Evolutionary conservation across 129 eudicot genomes (phyloP).

Genomic region (Scalesia atractyloides): DNA sequence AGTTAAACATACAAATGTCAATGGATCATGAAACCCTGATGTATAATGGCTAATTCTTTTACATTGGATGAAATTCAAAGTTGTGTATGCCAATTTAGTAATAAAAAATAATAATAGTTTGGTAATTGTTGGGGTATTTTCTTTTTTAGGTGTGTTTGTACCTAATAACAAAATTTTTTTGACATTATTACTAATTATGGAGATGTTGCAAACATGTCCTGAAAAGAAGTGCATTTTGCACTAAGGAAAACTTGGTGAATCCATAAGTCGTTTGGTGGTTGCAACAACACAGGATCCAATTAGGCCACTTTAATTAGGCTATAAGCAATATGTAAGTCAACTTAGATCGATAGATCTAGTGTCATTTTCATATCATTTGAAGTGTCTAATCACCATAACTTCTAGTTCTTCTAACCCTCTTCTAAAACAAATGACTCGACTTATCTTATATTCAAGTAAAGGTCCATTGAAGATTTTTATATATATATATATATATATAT

Average conservation of each 20-base stretch:
- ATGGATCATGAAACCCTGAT: not conserved
- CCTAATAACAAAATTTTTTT: slow-evolving; percentile 31
- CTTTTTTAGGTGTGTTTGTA: slow-evolving; percentile 14
- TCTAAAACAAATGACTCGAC: slow-evolving; percentile 16
- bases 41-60: not conserved
- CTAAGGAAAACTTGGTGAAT: slow-evolving; percentile 14
- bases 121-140: not conserved
- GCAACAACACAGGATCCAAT: slow-evolving; percentile 32
- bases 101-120: not conserved
- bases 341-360: slow-evolving; percentile 34
- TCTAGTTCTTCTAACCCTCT: slow-evolving; percentile 31
- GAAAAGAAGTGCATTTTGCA: slow-evolving; percentile 15
- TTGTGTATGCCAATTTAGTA: not conserved
- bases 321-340: slow-evolving; percentile 43
- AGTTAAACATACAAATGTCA: no score
- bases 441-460: slow-evolving; percentile 14
- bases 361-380: slow-evolving; percentile 34
- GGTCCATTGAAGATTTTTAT: slow-evolving; percentile 13
- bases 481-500: not conserved
- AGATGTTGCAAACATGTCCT: slow-evolving; percentile 20
- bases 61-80: not conserved
- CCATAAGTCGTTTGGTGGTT: slow-evolving; percentile 26
- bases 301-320: slow-evolving; percentile 43
- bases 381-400: slow-evolving; percentile 33
- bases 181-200: slow-evolving; percentile 30